Base-by-base conservation (phyloP, 2,329 filamentous ascomycete genomes). In the Colletotrichum gloeosporioides region DNA sequence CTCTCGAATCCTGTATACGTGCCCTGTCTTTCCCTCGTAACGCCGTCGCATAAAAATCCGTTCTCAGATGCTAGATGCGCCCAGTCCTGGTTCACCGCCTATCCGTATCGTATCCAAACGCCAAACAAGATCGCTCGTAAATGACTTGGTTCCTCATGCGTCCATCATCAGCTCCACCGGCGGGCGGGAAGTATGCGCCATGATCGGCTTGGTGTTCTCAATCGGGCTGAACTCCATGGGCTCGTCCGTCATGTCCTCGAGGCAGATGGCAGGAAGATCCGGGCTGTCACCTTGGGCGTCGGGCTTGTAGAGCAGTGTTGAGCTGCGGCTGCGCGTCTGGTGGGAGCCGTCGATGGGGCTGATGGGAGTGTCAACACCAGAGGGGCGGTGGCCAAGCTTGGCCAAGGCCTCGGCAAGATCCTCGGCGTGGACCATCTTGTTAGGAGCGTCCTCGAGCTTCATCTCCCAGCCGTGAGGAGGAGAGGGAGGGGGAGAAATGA, bases 391-490 rank as follows among this genome's bases (percentile, higher is more conserved):
- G 81, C 91, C 89, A 77, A 94, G 85, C 84, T 90, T 92, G 15
- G 92, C 90, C 59, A 94, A 85, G 2, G 93, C 93, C 69, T 92
- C 90, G 22, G 92, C 92, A 31, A 94, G 87, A 82, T 94, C 93
- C 75, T 94, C 92, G 57, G 93, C 92, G 81, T 94, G 92, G 31
- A 94, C 92, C 81, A 90, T 88, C 85, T 93, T 93, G 83, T 94
- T 94, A 73, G 93, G 93, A 6, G 92, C 92, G 78, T 92, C 92
- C 83, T 94, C 93, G 63, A 93, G 86, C 78, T 89, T 89, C 85
- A 92, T 89, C 86, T 93, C 90, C 93, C 93, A 94, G 79, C 91
- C 92, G 80, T 93, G 92, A 4, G 93, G 93, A 57, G 93, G 92
- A 74, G 89, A 92, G 7, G 93, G 92, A 10, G 93, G 93, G 32